Conservation (phyloP, 345 rosid species). For the Dipteronia dyeriana region DNA sequence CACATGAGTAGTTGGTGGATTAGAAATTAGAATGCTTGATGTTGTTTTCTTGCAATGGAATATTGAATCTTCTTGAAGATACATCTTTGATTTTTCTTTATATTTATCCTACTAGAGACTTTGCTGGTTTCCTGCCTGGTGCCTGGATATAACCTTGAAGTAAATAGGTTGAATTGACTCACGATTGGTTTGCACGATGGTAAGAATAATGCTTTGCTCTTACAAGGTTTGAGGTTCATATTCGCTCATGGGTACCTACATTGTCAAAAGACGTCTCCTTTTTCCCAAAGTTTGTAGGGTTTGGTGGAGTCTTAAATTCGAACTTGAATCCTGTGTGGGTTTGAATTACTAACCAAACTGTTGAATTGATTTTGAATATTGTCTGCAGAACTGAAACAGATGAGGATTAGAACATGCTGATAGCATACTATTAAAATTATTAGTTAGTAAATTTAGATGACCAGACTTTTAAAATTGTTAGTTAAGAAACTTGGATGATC, state of each 20-base stretch:
- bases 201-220: too few species aligned
- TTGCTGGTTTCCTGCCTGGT: not conserved
- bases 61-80: not conserved
- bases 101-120: not conserved
- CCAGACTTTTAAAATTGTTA: too few species aligned
- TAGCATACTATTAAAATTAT: not conserved
- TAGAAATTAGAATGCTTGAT: not conserved
- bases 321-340: too few species aligned
- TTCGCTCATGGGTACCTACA: too few species aligned
- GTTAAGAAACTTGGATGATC: too few species aligned
- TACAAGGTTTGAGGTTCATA: too few species aligned
- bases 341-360: too few species aligned
- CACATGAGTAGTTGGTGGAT: not conserved
- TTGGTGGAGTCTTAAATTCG: too few species aligned
- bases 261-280: too few species aligned
- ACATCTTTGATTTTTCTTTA: constrained; percentile 8
- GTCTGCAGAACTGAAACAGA: not conserved
- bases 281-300: too few species aligned
- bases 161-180: not conserved
- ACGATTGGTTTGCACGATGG: too few species aligned
- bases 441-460: too few species aligned
- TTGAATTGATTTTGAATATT: not conserved
- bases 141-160: constrained; percentile 5
- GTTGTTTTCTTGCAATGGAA: not conserved
- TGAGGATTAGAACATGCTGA: not conserved